Base-by-base conservation (phyloP, 805 yeast species). In the Gaillardinia entomophila region DNA sequence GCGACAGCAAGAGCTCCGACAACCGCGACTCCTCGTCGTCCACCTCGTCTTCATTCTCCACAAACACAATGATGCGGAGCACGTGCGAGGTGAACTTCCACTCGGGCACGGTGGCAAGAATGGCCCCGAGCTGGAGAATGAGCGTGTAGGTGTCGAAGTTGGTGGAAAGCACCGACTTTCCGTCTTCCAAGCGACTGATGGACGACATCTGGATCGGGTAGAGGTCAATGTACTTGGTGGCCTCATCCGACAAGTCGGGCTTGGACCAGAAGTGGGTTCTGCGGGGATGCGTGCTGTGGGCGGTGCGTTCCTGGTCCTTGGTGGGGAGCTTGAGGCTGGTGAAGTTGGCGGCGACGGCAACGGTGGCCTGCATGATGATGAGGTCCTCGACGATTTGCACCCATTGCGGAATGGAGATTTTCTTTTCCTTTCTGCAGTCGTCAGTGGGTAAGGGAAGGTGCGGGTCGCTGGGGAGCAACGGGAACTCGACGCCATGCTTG, bases 141-240 rank as follows among this genome's bases (percentile, higher is more conserved):
- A 92, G 69, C 0, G 97, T 90, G 50, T 89, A 92, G 0, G 99
- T 92, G 55, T 92, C 99, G 52, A 92, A 88, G 50, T 92, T 92
- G 3, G 95, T 88, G 0, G 96, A 83, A 38, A 82, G 51, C 1
- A 83, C 79, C 12, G 82, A 75, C 34, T 74, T 74, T 4, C 89
- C 89, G 32, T 75, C 71, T 16, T 72, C 73, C 35, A 80, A 76
- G 28, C 76, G 68, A 32, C 86, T 75, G 27, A 79, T 77, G 0
- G 95, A 90, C 3, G 94, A 80, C 97, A 92, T 92, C 49, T 92
- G 98, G 43, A 92, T 89, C 0, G 99, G 98, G 55, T 94, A 92
- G 24, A 92, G 60, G 54, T 92, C 99, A 48, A 92, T 88, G 43
- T 64, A 81, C 41, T 71, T 68, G 39, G 68, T 71, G 17, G 57